phyloP scores from a whole-genome alignment of 108 stramenopile species.

The Skeletonema menzelii region DNA sequence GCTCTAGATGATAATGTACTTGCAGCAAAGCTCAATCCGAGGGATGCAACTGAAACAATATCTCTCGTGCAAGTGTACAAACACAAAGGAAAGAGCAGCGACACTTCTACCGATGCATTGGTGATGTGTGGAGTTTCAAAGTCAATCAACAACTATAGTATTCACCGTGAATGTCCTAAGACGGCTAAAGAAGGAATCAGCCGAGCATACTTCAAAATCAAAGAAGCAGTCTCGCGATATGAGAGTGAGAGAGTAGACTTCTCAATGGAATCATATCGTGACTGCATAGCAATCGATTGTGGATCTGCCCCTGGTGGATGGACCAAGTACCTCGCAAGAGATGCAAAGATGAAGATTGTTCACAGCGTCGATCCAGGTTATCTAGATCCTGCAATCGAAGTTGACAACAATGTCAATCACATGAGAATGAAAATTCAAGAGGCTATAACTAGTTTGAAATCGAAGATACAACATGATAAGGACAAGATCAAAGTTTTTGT shows the following conservation, averaged over 20 bases:
- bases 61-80: background rate
- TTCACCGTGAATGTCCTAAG: background rate
- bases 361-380: conserved; percentile 56
- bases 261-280: background rate
- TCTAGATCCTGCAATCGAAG: conserved; percentile 19
- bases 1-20: background rate
- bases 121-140: background rate
- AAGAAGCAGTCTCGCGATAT: conserved; percentile 53
- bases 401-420: conserved; percentile 11
- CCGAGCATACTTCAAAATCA: conserved; percentile 51
- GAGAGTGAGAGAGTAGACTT: background rate
- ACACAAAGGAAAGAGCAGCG: background rate
- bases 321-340: conserved; percentile 47
- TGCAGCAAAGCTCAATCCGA: background rate
- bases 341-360: conserved; percentile 10
- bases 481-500: conserved; percentile 33
- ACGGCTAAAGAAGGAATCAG: conserved; percentile 16
- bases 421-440: conserved; percentile 23
- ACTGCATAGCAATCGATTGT: conserved; percentile 45
- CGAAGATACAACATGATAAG: background rate
- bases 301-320: conserved; percentile 62
- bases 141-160: background rate
- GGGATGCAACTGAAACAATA: background rate
- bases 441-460: conserved; percentile 12
- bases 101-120: background rate